These are phyloP conservation scores for Cardiospermum halicacabum DNA, from an alignment of 345 rosid genomes.

Conservation along the genomic window DNA sequence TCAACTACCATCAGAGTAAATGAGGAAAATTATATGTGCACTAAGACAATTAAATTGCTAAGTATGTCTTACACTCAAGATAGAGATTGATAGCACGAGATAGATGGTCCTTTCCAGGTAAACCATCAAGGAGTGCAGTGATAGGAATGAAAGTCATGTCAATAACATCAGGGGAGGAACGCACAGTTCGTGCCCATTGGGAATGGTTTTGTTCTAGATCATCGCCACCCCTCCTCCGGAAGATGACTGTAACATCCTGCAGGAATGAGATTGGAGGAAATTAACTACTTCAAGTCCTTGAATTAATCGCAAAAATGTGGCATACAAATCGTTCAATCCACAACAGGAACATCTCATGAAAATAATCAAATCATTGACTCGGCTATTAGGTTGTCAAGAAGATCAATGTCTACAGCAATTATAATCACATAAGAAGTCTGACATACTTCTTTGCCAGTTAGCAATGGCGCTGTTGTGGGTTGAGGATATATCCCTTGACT, in stretches of 20 bases:
- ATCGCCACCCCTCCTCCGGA: constrained; percentile 76
- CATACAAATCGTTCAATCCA: background rate
- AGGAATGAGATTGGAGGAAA: constrained; percentile 13
- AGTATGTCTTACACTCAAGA: constrained; percentile 57
- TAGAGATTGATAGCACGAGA: constrained; percentile 58
- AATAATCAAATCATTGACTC: background rate
- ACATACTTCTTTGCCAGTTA: constrained; percentile 66
- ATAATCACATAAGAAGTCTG: constrained; percentile 1
- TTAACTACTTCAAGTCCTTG: constrained; percentile 7
- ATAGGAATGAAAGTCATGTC: constrained; percentile 68
- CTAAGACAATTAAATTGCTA: constrained; percentile 1
- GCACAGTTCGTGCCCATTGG: constrained; percentile 59
- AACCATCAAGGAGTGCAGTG: constrained; percentile 50
- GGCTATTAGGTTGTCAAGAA: background rate
- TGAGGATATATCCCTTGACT: constrained; percentile 83
- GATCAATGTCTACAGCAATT: background rate
- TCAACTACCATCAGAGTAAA: background rate
- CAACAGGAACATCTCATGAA: background rate
- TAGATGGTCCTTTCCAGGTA: constrained; percentile 61
- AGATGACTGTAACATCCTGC: constrained; percentile 74
- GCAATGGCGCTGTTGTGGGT: constrained; percentile 45
- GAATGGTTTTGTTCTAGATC: constrained; percentile 61
- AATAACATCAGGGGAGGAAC: constrained; percentile 60
- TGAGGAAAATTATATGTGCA: background rate
- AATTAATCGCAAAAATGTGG: background rate